Evolutionary conservation across 2,329 filamentous ascomycete species (phyloP).

Genomic region (Sporothrix variecibatus): DNA sequence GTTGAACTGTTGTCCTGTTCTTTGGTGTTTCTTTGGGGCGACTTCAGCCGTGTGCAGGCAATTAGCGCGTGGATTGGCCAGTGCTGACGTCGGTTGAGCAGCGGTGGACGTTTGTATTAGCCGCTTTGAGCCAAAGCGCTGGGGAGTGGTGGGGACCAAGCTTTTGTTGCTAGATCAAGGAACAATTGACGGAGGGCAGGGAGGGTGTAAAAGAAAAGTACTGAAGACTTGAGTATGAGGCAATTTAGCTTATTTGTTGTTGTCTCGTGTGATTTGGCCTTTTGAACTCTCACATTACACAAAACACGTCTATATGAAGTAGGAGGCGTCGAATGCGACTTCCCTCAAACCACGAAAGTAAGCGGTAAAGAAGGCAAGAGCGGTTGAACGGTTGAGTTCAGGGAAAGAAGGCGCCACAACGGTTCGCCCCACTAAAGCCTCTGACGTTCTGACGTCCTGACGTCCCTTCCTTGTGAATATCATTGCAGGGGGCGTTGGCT

Average conservation of each 20-base stretch:
- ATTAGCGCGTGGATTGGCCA: conserved; percentile 24
- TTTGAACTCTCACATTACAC: not conserved
- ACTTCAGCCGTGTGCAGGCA: conserved; percentile 24
- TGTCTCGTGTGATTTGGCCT: conserved; percentile 9
- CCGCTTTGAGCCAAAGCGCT: conserved; percentile 22
- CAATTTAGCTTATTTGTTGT: conserved; percentile 5
- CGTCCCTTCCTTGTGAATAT: not conserved
- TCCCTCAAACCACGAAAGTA: not conserved
- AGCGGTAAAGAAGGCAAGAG: not conserved
- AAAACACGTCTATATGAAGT: not conserved
- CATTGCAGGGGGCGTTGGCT: not conserved
- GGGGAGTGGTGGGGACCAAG: not conserved
- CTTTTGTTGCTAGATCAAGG: not conserved
- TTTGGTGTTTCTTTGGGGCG: not conserved
- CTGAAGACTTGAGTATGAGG: not conserved
- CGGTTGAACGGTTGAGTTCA: not conserved
- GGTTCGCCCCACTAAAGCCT: conserved; percentile 6
- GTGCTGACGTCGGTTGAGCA: conserved; percentile 27
- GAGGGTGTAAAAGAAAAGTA: not conserved
- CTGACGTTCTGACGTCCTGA: not conserved
- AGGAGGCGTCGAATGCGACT: conserved; percentile 11
- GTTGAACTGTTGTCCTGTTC: conserved; percentile 1
- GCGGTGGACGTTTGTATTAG: conserved; percentile 18
- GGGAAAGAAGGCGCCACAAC: conserved; percentile 3
- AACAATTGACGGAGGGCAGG: not conserved